phyloP scores from a whole-genome alignment of 2,329 filamentous ascomycete genomes.

The Colletotrichum lini region DNA sequence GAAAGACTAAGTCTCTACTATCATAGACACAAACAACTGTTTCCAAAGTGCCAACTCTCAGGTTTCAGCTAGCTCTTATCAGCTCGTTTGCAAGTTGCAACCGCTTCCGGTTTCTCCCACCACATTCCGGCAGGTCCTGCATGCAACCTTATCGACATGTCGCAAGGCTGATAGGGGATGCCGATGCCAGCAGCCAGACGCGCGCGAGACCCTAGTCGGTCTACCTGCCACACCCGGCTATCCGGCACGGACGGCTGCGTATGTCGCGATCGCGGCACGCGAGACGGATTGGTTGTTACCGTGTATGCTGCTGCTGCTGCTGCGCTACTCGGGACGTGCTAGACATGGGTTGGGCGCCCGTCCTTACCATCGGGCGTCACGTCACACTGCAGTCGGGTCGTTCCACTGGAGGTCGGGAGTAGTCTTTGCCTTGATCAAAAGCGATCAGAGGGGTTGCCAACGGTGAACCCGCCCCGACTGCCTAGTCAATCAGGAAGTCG shows the following conservation, averaged over 20 bases:
- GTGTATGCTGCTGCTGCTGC: too few species aligned
- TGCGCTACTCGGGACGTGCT: neutral
- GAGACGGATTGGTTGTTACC: neutral
- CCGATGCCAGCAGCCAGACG: too few species aligned
- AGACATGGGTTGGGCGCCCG: neutral
- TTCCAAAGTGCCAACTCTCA: too few species aligned
- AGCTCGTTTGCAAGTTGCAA: too few species aligned
- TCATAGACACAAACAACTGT: too few species aligned
- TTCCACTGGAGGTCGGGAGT: too few species aligned
- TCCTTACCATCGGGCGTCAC: neutral
- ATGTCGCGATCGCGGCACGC: neutral
- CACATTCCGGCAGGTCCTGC: neutral
- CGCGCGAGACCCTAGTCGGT: neutral
- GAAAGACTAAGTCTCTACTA: too few species aligned
- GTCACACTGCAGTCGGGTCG: neutral
- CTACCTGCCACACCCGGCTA: neutral
- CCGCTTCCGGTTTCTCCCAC: neutral
- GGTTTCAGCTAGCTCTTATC: neutral
- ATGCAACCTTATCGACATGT: neutral
- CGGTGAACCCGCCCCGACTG: too few species aligned
- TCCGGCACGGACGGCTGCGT: neutral
- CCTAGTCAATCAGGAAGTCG: fast-evolving
- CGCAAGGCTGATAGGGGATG: neutral
- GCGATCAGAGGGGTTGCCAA: too few species aligned
- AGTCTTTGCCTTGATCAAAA: too few species aligned